These are phyloP conservation scores for Nitzschia palea DNA, from an alignment of 108 stramenopile species.

Conservation along the genomic window DNA sequence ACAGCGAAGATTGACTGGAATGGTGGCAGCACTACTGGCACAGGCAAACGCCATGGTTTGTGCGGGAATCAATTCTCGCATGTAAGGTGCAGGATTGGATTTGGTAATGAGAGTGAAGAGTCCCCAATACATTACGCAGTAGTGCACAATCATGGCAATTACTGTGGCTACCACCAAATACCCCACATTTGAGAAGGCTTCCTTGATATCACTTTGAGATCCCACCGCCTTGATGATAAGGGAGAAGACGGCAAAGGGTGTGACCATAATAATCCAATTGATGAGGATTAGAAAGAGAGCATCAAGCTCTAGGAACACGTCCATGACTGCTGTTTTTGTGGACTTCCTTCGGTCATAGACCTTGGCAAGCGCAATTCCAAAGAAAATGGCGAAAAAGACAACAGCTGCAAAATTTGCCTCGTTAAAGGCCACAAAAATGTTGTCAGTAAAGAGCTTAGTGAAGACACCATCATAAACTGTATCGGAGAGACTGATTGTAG, in stretches of 20 bases:
- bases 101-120: constrained; percentile 19
- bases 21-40: constrained; percentile 44
- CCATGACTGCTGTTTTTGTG: neutral
- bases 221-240: constrained; percentile 37
- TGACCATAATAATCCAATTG: constrained; percentile 22
- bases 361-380: constrained; percentile 18
- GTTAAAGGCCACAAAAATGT: constrained; percentile 19
- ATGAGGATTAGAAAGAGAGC: constrained; percentile 38
- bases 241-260: constrained; percentile 39
- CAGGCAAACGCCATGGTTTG: constrained; percentile 39
- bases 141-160: constrained; percentile 21
- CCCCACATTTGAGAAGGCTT: constrained; percentile 25
- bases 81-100: constrained; percentile 30
- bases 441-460: constrained; percentile 21
- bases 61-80: constrained; percentile 21
- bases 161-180: constrained; percentile 24
- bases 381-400: constrained; percentile 22
- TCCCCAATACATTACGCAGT: constrained; percentile 18
- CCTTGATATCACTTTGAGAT: constrained; percentile 19
- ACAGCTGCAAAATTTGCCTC: constrained; percentile 23
- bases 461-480: constrained; percentile 39
- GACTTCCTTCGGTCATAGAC: neutral
- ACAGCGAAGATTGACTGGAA: constrained; percentile 33
- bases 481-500: constrained; percentile 11
- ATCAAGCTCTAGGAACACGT: constrained; percentile 27